phyloP scores from a whole-genome alignment of 176 grass and related monocot genomes.

The Carex littledalei region DNA sequence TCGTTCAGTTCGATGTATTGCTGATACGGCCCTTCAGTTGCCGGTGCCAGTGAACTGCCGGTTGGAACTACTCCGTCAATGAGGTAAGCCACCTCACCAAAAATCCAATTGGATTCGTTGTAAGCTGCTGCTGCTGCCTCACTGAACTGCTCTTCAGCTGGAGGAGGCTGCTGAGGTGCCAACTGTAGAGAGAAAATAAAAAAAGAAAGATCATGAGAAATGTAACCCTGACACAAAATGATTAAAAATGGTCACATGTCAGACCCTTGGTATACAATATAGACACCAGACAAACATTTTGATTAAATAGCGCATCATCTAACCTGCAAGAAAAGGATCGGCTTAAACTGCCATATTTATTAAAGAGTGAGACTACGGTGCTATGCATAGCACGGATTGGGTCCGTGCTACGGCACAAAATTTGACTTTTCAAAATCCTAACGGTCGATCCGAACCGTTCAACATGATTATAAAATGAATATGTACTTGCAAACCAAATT shows the following conservation, averaged over 20 bases:
- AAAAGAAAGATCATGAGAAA: neutral
- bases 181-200: slow-evolving; percentile 11
- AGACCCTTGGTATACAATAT: neutral
- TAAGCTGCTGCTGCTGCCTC: slow-evolving; percentile 15
- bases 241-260: neutral
- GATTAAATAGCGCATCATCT: neutral
- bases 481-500: too few relatives aligned
- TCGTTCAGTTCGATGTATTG: slow-evolving; percentile 56
- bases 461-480: too few relatives aligned
- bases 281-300: neutral
- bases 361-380: too few relatives aligned
- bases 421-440: too few relatives aligned
- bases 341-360: neutral
- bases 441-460: too few relatives aligned
- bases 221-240: neutral
- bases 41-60: neutral
- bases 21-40: neutral
- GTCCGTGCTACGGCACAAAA: too few relatives aligned
- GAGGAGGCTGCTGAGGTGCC: slow-evolving; percentile 26
- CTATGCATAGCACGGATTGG: too few relatives aligned
- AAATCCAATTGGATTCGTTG: slow-evolving; percentile 17
- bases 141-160: slow-evolving; percentile 13
- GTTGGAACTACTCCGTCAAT: neutral
- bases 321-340: neutral
- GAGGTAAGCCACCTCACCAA: slow-evolving; percentile 28